A percentile compares a stretch with the other conserved stretches of the same genome.
These are phyloP conservation scores for Exophiala alcalophila DNA, from an alignment of 2,329 filamentous ascomycete genomes.

Conservation along the genomic window DNA sequence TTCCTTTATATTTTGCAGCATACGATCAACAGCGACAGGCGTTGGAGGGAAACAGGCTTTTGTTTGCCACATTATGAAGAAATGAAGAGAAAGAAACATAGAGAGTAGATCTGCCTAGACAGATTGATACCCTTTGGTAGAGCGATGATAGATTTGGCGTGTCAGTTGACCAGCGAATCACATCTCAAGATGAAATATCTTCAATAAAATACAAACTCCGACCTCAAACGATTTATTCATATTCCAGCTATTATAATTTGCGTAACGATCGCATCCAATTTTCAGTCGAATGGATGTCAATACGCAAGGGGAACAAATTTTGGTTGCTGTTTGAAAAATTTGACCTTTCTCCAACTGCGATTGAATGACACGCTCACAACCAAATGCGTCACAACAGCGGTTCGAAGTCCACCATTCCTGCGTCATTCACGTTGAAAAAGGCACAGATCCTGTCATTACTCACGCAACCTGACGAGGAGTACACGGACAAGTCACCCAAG, in stretches of 20 bases:
- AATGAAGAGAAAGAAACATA: neutral
- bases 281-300: no score
- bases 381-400: no score
- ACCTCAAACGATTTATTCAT: no score
- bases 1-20: neutral
- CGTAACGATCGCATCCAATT: no score
- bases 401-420: conserved; percentile 29
- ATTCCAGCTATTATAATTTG: no score
- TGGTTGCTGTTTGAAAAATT: no score
- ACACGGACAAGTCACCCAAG: conserved; percentile 84
- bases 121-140: conserved; percentile 8
- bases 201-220: neutral
- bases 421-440: conserved; percentile 62
- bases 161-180: conserved; percentile 2
- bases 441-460: conserved; percentile 69
- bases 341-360: no score
- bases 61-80: neutral
- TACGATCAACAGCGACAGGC: conserved; percentile 9
- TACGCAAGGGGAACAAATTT: no score
- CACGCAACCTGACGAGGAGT: conserved; percentile 64
- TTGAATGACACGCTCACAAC: conserved; percentile 5
- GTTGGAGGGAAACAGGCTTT: neutral
- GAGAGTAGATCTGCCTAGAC: conserved; percentile 7
- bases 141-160: neutral
- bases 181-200: neutral